phyloP scores from a whole-genome alignment of 176 grass and related monocot species.

The Musa acuminata region DNA sequence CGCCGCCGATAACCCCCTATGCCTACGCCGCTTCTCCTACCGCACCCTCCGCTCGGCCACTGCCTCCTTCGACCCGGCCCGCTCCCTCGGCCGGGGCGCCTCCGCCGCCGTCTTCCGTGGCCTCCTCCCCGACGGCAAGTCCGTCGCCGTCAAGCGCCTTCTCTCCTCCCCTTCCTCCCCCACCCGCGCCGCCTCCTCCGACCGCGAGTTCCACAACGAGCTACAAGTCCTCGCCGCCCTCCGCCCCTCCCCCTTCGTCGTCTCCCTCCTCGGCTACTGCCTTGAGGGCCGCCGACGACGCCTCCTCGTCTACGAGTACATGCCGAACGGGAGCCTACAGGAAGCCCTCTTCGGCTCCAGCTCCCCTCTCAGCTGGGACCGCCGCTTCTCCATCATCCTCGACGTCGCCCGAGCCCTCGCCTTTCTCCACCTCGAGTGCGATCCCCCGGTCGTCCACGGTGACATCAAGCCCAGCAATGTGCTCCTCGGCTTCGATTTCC shows the following conservation, averaged over 20 bases:
- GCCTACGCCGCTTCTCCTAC: conserved; percentile 33
- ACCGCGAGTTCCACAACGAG: conserved; percentile 40
- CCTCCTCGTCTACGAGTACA: conserved; percentile 56
- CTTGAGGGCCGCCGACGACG: conserved; percentile 24
- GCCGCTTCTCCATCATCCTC: conserved; percentile 36
- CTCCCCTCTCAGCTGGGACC: conserved; percentile 32
- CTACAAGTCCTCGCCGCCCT: conserved; percentile 42
- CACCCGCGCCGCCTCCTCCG: conserved; percentile 9
- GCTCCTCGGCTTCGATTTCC: conserved; percentile 50
- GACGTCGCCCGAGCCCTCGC: conserved; percentile 53
- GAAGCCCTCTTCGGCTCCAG: conserved; percentile 28
- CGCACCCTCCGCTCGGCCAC: conserved; percentile 27
- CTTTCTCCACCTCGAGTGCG: conserved; percentile 62
- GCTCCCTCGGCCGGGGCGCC: conserved; percentile 53
- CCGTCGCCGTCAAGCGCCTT: conserved; percentile 21
- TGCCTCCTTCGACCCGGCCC: conserved; percentile 42
- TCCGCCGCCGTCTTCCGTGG: conserved; percentile 57
- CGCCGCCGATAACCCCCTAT: neutral
- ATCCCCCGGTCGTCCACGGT: conserved; percentile 69
- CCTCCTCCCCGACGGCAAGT: conserved; percentile 32
- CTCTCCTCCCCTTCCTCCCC: conserved; percentile 26
- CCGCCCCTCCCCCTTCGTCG: conserved; percentile 37
- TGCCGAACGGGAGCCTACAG: conserved; percentile 60
- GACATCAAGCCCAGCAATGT: conserved; percentile 95
- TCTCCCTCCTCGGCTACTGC: conserved; percentile 49